phyloP scores from a whole-genome alignment of 257 asterid species.

The Cinchona pubescens region DNA sequence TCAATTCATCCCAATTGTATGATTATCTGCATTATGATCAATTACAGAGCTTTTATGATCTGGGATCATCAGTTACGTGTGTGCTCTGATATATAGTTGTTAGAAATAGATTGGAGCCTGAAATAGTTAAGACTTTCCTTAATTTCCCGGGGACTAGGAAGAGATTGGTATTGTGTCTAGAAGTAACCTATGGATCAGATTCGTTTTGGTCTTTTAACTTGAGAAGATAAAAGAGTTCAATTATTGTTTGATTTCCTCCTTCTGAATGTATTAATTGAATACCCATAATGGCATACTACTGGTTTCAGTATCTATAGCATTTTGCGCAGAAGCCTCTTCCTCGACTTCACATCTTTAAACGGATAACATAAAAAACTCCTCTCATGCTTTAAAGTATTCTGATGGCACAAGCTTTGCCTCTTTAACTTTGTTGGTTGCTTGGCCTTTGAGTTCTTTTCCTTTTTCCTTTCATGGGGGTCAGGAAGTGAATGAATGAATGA shows the following conservation, averaged over 20 bases:
- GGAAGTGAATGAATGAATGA: neutral
- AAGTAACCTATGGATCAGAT: neutral
- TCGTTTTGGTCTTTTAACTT: neutral
- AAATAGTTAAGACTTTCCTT: neutral
- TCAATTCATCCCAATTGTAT: neutral
- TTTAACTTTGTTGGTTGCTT: constrained; percentile 11
- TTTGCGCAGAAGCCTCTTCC: neutral
- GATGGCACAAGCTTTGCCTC: neutral
- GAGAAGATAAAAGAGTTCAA: neutral
- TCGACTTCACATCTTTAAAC: neutral
- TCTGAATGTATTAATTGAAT: neutral
- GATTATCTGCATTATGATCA: neutral
- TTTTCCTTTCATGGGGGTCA: neutral
- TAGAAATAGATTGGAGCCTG: neutral
- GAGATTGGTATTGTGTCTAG: neutral
- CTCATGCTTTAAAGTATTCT: neutral
- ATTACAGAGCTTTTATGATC: neutral
- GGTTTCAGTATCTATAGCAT: neutral
- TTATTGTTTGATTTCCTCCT: neutral
- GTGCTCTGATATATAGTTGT: neutral
- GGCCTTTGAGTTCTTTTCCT: neutral
- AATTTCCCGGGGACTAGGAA: neutral
- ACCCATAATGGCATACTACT: neutral
- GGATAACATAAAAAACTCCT: neutral
- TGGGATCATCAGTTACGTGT: neutral